Evolutionary conservation across 2,329 filamentous ascomycete species (phyloP).

Genomic region (Cladobotryum protrusum): DNA sequence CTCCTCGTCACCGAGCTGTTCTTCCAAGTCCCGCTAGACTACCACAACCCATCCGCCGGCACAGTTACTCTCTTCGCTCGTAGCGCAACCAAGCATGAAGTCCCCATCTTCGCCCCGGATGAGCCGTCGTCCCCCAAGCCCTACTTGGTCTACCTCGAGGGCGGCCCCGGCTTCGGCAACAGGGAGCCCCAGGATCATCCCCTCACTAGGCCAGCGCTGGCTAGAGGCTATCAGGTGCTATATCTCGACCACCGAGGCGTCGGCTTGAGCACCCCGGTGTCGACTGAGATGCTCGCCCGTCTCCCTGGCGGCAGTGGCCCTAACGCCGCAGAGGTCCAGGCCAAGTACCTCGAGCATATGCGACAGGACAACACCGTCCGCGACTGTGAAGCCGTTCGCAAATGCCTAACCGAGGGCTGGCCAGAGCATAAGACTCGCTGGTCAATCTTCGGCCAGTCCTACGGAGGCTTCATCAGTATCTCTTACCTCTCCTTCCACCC

Average conservation of each 20-base stretch:
- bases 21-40: slow-evolving; percentile 81
- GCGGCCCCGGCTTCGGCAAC: slow-evolving; percentile 78
- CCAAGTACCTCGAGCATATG: slow-evolving; percentile 75
- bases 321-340: slow-evolving; percentile 52
- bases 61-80: slow-evolving; percentile 73
- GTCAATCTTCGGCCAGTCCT: slow-evolving; percentile 85
- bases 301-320: slow-evolving; percentile 44
- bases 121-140: slow-evolving; percentile 39
- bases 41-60: slow-evolving; percentile 53
- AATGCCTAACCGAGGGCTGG: slow-evolving; percentile 63
- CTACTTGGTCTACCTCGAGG: slow-evolving; percentile 70
- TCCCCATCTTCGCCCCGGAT: slow-evolving; percentile 46
- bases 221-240: slow-evolving; percentile 77
- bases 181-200: slow-evolving; percentile 65
- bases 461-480: slow-evolving; percentile 79
- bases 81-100: slow-evolving; percentile 61
- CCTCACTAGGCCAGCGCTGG: slow-evolving; percentile 64
- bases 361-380: slow-evolving; percentile 85
- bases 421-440: slow-evolving; percentile 67
- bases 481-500: slow-evolving; percentile 81
- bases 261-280: slow-evolving; percentile 75
- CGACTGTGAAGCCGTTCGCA: slow-evolving; percentile 80
- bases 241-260: slow-evolving; percentile 90
- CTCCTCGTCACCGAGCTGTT: slow-evolving; percentile 73
- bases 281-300: slow-evolving; percentile 59